phyloP scores from a whole-genome alignment of 305 asterid species.

The Stenogyne calaminthoides region DNA sequence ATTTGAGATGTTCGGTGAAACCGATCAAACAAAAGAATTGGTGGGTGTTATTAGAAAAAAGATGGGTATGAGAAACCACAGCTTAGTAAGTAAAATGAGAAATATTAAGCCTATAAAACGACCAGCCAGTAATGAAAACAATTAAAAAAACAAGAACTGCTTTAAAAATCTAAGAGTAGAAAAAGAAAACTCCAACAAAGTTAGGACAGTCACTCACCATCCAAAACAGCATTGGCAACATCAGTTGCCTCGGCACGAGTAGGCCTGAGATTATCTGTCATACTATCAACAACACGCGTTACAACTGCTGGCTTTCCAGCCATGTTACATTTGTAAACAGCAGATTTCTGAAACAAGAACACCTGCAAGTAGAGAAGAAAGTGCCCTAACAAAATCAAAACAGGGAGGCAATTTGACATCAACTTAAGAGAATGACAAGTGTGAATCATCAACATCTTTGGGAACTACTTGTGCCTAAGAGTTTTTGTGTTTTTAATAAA shows the following conservation, averaged over 20 bases:
- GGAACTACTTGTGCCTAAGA: too few species aligned
- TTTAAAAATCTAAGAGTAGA: constrained; percentile 10
- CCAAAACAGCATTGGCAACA: constrained; percentile 96
- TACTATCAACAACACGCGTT: constrained; percentile 95
- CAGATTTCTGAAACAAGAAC: constrained; percentile 86
- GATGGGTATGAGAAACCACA: not conserved
- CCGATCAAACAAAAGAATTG: not conserved
- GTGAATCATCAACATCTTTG: too few species aligned
- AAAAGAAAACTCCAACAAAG: constrained; percentile 4
- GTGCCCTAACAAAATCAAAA: constrained; percentile 11
- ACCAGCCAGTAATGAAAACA: constrained; percentile 1
- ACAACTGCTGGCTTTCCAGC: constrained; percentile 95
- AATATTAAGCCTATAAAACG: not conserved
- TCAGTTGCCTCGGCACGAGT: constrained; percentile 99
- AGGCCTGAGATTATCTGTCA: constrained; percentile 94
- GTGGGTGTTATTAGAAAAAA: not conserved
- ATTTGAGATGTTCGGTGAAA: not conserved
- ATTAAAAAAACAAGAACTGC: not conserved
- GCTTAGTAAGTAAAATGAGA: not conserved
- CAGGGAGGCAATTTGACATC: not conserved
- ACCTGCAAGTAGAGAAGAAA: constrained; percentile 53
- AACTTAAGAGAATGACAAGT: not conserved
- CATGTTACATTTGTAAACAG: constrained; percentile 86
- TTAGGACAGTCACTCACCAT: constrained; percentile 51
- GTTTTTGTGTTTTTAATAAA: too few species aligned